Base-by-base conservation (phyloP, 2,329 filamentous ascomycete species). In the Fusarium goolgardi region DNA sequence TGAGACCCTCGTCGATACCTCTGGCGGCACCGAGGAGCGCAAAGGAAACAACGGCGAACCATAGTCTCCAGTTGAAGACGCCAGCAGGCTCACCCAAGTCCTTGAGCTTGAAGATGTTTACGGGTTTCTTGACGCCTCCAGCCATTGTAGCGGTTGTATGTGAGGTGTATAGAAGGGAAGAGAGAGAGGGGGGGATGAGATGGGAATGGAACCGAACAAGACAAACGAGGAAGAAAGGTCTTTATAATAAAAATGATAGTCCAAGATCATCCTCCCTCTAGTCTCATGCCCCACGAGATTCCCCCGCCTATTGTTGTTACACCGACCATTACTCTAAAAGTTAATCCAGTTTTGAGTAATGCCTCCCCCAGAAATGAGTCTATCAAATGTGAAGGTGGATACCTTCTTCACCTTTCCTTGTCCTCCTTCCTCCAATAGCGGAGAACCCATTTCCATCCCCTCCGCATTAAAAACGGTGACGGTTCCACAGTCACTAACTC, bases 1-100 rank as follows among this genome's bases (percentile, higher is more conserved):
- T 94, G 61, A 95, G 83, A 63, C 92, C 92, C 78, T 95, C 92
- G 67, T 95, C 92, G n/a, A 94, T 82, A 71, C 92, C 92, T 60
- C 91, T 86, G 40, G 91, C 91, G 4, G 91, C 91, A 55, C 92
- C 92, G 78, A 94, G 88, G 35, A 95, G 84, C 47, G 89, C 89
- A 67, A 93, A 93, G 6, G 88, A 89, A 65, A 92, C 75, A 55
- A 94, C 90, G 41, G 91, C 89, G 77, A 91, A 92, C 89, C 90
- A 93, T 64, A 94, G 83, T 44, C 88, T 84, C 90, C 90, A 93
- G 80, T 94, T 94, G 77, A 93, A 87, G 65, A 89, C 85, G 74
- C 91, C 87, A 56, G 85, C 84, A 6, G 91, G 91, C 63, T 92
- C 90, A 60, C 86, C 86, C 49, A 88, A 81, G 65, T 90, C 77